Conservation (phyloP, 2,329 filamentous ascomycete species). For the Fusarium pseudograminearum region DNA sequence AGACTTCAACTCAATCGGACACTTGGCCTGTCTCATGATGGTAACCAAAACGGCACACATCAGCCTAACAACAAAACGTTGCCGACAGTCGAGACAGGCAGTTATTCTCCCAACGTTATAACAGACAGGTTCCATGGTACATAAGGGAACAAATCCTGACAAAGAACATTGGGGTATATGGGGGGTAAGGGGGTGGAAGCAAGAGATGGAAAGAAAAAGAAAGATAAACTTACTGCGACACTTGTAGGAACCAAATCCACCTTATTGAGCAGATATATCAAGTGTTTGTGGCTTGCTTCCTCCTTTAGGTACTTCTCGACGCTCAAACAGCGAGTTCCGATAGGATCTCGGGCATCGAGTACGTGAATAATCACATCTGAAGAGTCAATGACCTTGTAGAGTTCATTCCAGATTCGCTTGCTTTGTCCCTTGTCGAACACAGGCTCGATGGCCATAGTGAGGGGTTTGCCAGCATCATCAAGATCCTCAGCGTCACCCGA, state of each 20-base stretch:
- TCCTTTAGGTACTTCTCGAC: constrained; percentile 90
- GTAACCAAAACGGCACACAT: constrained; percentile 89
- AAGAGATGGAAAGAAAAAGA: constrained; percentile 24
- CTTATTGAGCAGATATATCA: constrained; percentile 64
- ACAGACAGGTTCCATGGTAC: constrained; percentile 88
- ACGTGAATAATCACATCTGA: constrained; percentile 97
- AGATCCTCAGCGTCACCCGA: constrained; percentile 68
- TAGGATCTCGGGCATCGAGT: constrained; percentile 87
- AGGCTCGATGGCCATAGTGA: constrained; percentile 77
- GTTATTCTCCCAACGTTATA: constrained; percentile 99
- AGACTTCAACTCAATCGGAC: constrained; percentile 96
- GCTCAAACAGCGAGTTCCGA: constrained; percentile 85
- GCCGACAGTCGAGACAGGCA: constrained; percentile 58
- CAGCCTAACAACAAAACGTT: constrained; percentile 65
- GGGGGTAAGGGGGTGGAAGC: constrained; percentile 58
- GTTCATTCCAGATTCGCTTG: constrained; percentile 96
- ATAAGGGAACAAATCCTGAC: constrained; percentile 88
- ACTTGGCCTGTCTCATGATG: constrained; percentile 82
- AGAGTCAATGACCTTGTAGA: constrained; percentile 95
- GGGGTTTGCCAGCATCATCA: constrained; percentile 55
- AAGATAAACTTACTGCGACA: constrained; percentile 84
- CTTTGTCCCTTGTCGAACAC: constrained; percentile 96
- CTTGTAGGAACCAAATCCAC: constrained; percentile 88
- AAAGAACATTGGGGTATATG: constrained; percentile 70
- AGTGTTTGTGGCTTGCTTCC: constrained; percentile 95